Conservation (phyloP, 306 rosid genomes). For the Begonia masoniana region DNA sequence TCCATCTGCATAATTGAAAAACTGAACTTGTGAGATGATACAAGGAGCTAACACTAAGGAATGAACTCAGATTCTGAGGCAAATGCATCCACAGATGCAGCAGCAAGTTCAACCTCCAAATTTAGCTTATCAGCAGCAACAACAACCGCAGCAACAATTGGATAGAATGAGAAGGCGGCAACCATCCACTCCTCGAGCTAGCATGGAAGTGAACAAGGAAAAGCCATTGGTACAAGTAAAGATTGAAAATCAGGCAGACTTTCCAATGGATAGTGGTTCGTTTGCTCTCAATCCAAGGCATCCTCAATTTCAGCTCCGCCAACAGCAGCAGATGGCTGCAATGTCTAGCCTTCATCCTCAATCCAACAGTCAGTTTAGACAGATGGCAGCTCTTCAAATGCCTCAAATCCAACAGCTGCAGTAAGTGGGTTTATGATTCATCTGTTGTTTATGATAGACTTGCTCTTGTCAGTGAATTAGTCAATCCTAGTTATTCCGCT, state of each 20-base stretch:
- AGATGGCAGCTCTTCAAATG: conserved; percentile 44
- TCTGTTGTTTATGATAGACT: conserved; percentile 6
- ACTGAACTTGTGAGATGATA: too few species aligned
- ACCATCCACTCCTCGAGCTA: conserved; percentile 43
- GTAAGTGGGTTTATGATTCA: conserved; percentile 1
- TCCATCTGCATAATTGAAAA: too few species aligned
- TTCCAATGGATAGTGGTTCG: conserved; percentile 44
- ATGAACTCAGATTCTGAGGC: conserved; percentile 39
- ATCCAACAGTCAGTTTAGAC: conserved; percentile 55
- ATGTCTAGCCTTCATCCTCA: conserved; percentile 50
- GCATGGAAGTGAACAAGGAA: conserved; percentile 57
- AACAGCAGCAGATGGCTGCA: conserved; percentile 55
- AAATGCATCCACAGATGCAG: conserved; percentile 67
- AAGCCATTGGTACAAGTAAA: conserved; percentile 85
- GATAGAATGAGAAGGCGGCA: conserved; percentile 55
- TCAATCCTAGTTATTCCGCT: conserved; percentile 1
- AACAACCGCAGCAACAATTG: conserved; percentile 45
- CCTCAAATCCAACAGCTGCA: conserved; percentile 39
- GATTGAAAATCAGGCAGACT: conserved; percentile 56
- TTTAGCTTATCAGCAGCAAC: conserved; percentile 39
- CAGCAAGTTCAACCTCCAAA: conserved; percentile 42
- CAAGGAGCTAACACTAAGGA: too few species aligned
- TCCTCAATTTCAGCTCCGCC: conserved; percentile 68
- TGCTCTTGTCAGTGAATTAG: background rate
- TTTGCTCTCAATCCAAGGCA: conserved; percentile 41